Evolutionary conservation across 257 asterid species (phyloP).

Genomic region (Galeopsis tetrahit): DNA sequence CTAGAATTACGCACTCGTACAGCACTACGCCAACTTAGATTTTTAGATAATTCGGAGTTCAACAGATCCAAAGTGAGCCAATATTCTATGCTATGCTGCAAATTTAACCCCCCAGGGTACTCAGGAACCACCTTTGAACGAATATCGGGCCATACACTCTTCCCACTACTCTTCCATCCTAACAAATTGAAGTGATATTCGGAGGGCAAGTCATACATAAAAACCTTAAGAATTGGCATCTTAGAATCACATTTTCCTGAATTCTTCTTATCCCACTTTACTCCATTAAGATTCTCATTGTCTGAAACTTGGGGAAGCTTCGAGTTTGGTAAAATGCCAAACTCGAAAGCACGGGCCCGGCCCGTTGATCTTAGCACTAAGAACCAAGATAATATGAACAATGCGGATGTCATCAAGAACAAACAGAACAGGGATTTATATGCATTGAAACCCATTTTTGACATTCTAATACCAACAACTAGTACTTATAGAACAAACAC

Average conservation of each 20-base stretch:
- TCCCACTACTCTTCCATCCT: constrained; percentile 66
- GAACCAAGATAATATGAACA: constrained; percentile 81
- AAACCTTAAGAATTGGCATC: constrained; percentile 64
- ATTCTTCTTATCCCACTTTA: constrained; percentile 27
- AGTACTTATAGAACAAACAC: neutral
- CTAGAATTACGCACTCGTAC: constrained; percentile 67
- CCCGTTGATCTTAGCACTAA: constrained; percentile 63
- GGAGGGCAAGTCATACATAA: constrained; percentile 87
- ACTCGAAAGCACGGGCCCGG: constrained; percentile 47
- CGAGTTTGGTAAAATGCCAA: constrained; percentile 53
- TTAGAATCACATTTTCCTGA: constrained; percentile 41
- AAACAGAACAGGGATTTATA: constrained; percentile 66
- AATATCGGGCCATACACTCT: constrained; percentile 81
- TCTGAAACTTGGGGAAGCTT: constrained; percentile 40
- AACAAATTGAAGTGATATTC: constrained; percentile 75
- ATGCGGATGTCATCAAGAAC: constrained; percentile 59
- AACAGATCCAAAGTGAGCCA: constrained; percentile 90
- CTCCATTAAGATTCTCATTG: constrained; percentile 37
- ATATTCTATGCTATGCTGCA: constrained; percentile 95
- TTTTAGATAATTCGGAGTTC: constrained; percentile 53
- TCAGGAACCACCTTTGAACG: constrained; percentile 59
- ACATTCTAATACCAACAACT: constrained; percentile 38
- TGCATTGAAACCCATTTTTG: constrained; percentile 51
- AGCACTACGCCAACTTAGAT: constrained; percentile 56
- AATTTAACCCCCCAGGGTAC: constrained; percentile 89